A percentile compares a stretch with the other conserved stretches of the same genome.
Evolutionary conservation across 495 filamentous ascomycete species (phyloP).

Genomic region (Aspergillus nanangensis): DNA sequence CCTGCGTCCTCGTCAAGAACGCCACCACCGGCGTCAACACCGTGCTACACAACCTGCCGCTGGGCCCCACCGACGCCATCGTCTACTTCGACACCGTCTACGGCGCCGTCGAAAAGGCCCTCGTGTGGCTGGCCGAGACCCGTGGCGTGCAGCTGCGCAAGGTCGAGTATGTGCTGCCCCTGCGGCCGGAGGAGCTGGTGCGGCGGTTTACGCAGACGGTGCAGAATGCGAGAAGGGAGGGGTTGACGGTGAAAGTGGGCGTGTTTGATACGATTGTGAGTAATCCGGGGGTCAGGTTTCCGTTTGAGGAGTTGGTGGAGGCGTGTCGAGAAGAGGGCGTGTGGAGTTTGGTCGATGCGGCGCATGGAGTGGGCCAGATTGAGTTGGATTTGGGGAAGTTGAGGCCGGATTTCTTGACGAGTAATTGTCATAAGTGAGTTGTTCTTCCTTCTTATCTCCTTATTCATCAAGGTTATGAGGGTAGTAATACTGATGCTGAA

Average conservation of each 20-base stretch:
- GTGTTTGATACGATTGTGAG: conserved; percentile 79
- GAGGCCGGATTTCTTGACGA: conserved; percentile 79
- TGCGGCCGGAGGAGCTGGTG: conserved; percentile 54
- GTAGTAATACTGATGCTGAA: not conserved
- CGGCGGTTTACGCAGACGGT: conserved; percentile 46
- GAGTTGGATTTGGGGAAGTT: conserved; percentile 57
- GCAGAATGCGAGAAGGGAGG: conserved; percentile 31
- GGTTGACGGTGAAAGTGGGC: conserved; percentile 51
- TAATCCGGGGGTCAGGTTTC: conserved; percentile 71
- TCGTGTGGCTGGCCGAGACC: conserved; percentile 65
- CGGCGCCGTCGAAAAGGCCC: conserved; percentile 63
- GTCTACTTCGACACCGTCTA: conserved; percentile 73
- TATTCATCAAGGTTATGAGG: not conserved
- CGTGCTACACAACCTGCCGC: conserved; percentile 67
- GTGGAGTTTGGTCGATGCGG: conserved; percentile 68
- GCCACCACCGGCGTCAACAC: conserved; percentile 78
- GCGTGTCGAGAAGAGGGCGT: conserved; percentile 62
- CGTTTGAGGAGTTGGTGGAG: conserved; percentile 62
- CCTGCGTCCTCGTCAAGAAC: conserved; percentile 76
- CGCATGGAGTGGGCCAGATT: conserved; percentile 78
- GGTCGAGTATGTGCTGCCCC: conserved; percentile 51
- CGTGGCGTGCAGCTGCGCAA: conserved; percentile 34
- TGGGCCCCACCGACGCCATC: conserved; percentile 55
- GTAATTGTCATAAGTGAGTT: conserved; percentile 78
- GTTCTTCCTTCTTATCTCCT: not conserved